Evolutionary conservation across 2,329 filamentous ascomycete species (phyloP).

Genomic region (Fusarium haematococcum): DNA sequence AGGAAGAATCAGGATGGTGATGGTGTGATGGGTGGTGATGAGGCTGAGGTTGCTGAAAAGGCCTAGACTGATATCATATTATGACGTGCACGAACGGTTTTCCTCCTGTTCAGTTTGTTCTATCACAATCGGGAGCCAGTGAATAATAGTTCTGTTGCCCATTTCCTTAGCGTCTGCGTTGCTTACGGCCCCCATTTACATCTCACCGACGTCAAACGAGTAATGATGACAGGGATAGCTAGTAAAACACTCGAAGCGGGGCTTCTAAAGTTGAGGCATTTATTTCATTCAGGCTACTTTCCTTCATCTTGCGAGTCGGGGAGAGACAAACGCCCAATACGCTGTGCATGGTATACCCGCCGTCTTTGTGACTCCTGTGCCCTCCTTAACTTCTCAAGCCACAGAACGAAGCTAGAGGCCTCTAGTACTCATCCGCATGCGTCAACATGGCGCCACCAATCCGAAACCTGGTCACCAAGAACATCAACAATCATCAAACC

Average conservation of each 20-base stretch:
- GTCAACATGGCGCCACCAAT: constrained; percentile 15
- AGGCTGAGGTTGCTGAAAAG: neutral
- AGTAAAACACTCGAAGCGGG: neutral
- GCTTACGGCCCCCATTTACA: neutral
- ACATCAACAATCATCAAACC: constrained; percentile 12
- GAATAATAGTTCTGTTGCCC: neutral
- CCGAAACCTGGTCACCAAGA: neutral
- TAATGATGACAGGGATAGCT: neutral
- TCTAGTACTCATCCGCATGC: neutral
- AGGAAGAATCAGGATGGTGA: neutral
- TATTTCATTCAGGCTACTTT: neutral
- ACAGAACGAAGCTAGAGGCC: neutral
- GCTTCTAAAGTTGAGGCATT: neutral
- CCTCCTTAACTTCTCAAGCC: neutral
- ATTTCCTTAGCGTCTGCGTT: neutral
- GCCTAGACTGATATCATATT: neutral
- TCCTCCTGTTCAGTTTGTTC: neutral
- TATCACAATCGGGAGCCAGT: neutral
- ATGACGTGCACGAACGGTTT: neutral
- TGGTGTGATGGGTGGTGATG: neutral
- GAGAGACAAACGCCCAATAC: neutral
- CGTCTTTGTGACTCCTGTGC: neutral
- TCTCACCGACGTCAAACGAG: neutral
- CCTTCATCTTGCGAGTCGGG: neutral
- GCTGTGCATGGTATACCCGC: neutral